These are phyloP conservation scores for Hymenoscyphus salicellus DNA, from an alignment of 2,329 filamentous ascomycete species.

Conservation along the genomic window DNA sequence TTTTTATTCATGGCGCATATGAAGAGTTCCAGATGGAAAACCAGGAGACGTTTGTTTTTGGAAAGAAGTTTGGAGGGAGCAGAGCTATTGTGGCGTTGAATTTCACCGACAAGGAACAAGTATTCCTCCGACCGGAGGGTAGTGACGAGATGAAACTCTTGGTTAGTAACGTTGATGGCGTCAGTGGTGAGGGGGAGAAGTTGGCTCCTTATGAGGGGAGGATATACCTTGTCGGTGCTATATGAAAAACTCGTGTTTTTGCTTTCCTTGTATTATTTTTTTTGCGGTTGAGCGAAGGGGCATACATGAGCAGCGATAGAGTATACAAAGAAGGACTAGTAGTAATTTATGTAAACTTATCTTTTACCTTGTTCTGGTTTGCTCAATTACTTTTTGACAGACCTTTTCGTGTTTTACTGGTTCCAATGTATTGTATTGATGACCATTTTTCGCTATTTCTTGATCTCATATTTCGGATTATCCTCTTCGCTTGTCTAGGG, in stretches of 20 bases:
- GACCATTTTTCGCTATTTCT: too few species aligned
- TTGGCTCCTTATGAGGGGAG: constrained; percentile 37
- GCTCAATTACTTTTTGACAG: too few species aligned
- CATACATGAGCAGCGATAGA: too few species aligned
- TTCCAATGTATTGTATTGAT: too few species aligned
- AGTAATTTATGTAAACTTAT: too few species aligned
- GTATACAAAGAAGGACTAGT: too few species aligned
- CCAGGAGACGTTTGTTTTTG: constrained; percentile 45
- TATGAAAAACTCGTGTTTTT: background rate
- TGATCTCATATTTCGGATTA: too few species aligned
- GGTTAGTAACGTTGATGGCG: constrained; percentile 25
- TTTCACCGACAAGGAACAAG: constrained; percentile 42
- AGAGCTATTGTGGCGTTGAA: constrained; percentile 45
- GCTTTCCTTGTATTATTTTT: background rate
- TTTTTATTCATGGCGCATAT: constrained; percentile 62
- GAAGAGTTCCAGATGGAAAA: constrained; percentile 49
- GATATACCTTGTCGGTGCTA: constrained; percentile 28
- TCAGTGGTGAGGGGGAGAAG: constrained; percentile 21
- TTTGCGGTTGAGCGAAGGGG: background rate
- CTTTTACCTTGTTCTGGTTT: too few species aligned
- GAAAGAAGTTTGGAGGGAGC: constrained; percentile 37
- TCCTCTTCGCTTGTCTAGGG: too few species aligned
- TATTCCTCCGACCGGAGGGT: constrained; percentile 22
- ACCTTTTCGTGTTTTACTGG: too few species aligned
- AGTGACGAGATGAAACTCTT: constrained; percentile 34